Evolutionary conservation across 2,329 filamentous ascomycete genomes (phyloP), one percentile per base, ranked within the genome.

Genomic region (Cryoendolithus antarcticus): DNA sequence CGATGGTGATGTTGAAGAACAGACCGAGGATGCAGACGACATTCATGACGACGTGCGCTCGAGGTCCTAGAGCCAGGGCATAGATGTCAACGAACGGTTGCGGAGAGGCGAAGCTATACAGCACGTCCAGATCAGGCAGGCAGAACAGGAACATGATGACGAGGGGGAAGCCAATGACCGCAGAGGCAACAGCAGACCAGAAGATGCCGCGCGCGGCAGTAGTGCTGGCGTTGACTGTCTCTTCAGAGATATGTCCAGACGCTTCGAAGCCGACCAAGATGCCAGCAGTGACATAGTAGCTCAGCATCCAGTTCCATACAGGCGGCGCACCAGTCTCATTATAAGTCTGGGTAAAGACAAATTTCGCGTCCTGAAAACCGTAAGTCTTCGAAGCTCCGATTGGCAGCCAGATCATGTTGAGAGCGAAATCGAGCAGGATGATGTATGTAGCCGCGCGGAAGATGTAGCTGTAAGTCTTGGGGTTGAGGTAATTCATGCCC

Each of bases 241-340:
- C 74, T 46, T 77, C 74, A 1, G 71, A 71, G 21, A 77, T 70
- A 46, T 77, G 73, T 2, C 74, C 74, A 1, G 70, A 72, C 0
- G 74, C 74, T 53, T 77, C 74, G 39, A 75, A 77, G 2, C 74
- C 74, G 37, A 77, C 75, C 40, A 77, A 50, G 31, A 77, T 69
- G 31, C 73, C 74, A 6, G 73, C 73, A 1, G 74, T 77, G 1
- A 73, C 72, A 19, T 74, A 66, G 52, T 73, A 77, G 3, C 71
- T 74, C 3, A 77, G 62, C 56, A 73, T 75, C 74, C 73, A 77
- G 50, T 77, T 77, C 73, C 74, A 77, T 2, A 66, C 72, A 1
- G 65, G 61, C 0, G 73, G 70, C 1, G 60, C 60, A 19, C 59
- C 59, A 33, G 60, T 62, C 34, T 60, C 55, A 41, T 77, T 77